Evolutionary conservation across 495 filamentous ascomycete species (phyloP).

Genomic region (Penicillium mononematosum): DNA sequence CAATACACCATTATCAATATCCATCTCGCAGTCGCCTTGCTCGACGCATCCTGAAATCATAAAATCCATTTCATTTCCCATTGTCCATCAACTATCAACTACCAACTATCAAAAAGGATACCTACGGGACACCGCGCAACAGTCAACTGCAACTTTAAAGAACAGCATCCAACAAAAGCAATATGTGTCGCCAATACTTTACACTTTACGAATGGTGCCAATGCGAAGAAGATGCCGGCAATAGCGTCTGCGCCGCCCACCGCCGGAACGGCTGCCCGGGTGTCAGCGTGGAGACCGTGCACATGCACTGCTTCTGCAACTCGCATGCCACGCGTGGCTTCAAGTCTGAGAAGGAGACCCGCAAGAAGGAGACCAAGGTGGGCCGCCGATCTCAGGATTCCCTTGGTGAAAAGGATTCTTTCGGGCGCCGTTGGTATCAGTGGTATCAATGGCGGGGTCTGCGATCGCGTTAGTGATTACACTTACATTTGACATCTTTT

Average conservation of each 20-base stretch:
- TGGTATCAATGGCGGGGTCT: conserved; percentile 37
- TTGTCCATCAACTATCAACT: background rate
- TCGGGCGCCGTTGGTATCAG: conserved; percentile 31
- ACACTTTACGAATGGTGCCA: conserved; percentile 48
- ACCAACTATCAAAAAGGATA: background rate
- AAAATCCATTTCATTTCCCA: background rate
- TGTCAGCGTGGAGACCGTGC: conserved; percentile 40
- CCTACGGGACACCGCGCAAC: background rate
- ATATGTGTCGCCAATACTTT: conserved; percentile 47
- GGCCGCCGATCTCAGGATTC: conserved; percentile 27
- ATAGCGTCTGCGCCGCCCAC: conserved; percentile 31
- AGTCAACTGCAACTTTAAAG: background rate
- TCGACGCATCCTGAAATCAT: background rate
- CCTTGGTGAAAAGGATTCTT: conserved; percentile 32
- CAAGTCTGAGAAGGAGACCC: conserved; percentile 36
- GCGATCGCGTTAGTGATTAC: conserved; percentile 26
- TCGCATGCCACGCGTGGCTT: conserved; percentile 41
- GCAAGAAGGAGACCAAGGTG: conserved; percentile 29
- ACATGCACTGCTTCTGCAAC: conserved; percentile 49
- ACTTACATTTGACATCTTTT: conserved; percentile 6
- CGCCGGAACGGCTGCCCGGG: conserved; percentile 36
- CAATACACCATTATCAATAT: background rate
- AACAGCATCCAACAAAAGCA: background rate
- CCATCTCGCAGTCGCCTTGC: background rate
- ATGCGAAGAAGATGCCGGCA: conserved; percentile 43